Base-by-base conservation (phyloP, 257 asterid species). In the Linderniella brevidens region DNA sequence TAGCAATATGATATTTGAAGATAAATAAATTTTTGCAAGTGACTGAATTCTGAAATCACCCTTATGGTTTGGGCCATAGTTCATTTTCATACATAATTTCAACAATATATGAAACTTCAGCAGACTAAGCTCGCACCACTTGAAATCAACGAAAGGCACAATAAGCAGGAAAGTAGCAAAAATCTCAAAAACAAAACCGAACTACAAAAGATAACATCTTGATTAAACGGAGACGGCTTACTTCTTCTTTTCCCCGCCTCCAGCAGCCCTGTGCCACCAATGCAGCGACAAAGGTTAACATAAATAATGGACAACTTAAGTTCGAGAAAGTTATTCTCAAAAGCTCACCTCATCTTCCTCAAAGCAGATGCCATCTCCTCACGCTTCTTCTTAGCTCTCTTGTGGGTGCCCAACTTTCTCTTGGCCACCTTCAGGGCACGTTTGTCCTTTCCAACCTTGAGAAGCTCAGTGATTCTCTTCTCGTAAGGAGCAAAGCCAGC, bases 301-400 rank as follows among this genome's bases (percentile, higher is more conserved):
- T 3, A 11, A 13, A 8, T 19, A 29, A 40, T 38, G n/a, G 1
- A 29, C 13, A 6, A 15, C 49, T 13, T 16, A 20, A 20, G 29
- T 5, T 5, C 11, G 0, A 13, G 8, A 5, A 52, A 4, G n/a
- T n/a, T 9, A 4, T 12, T 14, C 8, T 13, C 14, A 37, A 57
- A 12, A 25, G 35, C 4, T 17, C 59, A 68, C 80, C 76, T 73
- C 73, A 63, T 65, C 64, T 68, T 73, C 5, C 76, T 75, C 16
- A 73, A 70, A 53, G 65, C 76, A 19, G 41, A 57, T 41, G 81
- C 58, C 78, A 69, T 74, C 68, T 74, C 81, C 19, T 74, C 81
- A 45, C 77, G 62, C 70, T 74, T 74, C 73, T 54, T 72, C 70
- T 68, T 72, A 19, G 79, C 79, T 25, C 32, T 25, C 32, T 25